Evolutionary conservation across 495 filamentous ascomycete genomes (phyloP), one percentile per base, ranked within the genome.

Genomic region (Umbilicaria muhlenbergii): DNA sequence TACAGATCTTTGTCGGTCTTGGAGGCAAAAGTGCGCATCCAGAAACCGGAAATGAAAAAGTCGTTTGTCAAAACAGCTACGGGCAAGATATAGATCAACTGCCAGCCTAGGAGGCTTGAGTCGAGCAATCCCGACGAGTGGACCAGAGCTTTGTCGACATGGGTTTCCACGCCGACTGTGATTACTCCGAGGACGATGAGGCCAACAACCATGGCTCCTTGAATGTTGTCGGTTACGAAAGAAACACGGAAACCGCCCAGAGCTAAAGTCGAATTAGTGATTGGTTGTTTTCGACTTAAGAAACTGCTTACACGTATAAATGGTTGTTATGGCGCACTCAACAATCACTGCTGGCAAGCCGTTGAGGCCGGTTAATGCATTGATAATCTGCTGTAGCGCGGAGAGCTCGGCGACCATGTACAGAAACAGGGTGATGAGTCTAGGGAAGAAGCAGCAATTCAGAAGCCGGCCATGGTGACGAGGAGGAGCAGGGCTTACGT

Each of bases 401-500:
- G 78, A 83, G 36, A 86, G 65, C 57, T 86, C 81, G 10, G 81
- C 75, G 6, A 86, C 76, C 82, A 86, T 86, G 65, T 85, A 86
- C 28, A 86, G 54, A 51, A 86, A 86, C 44, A 86, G 66, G 2
- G 82, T 85, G 36, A 81, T 72, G n/a, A 84, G 48, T 6, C 67
- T 71, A 37, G 7, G 18, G 14, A 15, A 11, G 12, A 12, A 24
- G 11, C 12, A 10, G 44, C 13, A 0, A 33, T n/a, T 48, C 17
- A 37, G 35, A 14, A 45, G 15, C 11, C 18, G 15, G 33, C 34
- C 21, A 44, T 13, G 7, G 7, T 3, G 5, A 18, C 5, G 8
- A 24, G 14, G 33, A 48, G 33, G 19, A 36, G n/a, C 5, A n/a
- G 12, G 19, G 45, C 58, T 53, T 51, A 71, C 45, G 77, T 80